phyloP scores from a whole-genome alignment of 2,329 filamentous ascomycete genomes.

The Curvularia hawaiiensis region DNA sequence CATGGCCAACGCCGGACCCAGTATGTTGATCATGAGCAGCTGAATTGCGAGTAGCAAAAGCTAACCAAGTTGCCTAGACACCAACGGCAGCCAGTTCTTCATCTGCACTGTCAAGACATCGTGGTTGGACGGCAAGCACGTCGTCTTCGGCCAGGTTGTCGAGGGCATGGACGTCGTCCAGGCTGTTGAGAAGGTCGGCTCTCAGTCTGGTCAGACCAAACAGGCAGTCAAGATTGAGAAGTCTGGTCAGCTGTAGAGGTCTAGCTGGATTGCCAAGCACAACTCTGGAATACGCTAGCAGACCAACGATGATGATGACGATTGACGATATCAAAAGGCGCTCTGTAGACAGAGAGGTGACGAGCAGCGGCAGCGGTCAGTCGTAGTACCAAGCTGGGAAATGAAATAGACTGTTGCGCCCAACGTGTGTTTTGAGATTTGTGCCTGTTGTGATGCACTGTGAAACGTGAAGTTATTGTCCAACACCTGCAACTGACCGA shows the following conservation, averaged over 20 bases:
- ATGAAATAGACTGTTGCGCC: conserved; percentile 21
- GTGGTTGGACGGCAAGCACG: conserved; percentile 78
- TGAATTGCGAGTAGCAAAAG: not conserved
- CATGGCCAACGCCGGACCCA: conserved; percentile 94
- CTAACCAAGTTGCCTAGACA: conserved; percentile 53
- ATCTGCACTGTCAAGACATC: conserved; percentile 91
- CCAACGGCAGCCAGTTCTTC: conserved; percentile 98
- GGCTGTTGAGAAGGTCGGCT: conserved; percentile 33
- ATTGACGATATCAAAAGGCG: conserved; percentile 17
- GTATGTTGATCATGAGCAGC: not conserved
- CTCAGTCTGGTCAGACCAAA: conserved; percentile 26
- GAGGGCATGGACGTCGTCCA: conserved; percentile 34
- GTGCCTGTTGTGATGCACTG: not conserved
- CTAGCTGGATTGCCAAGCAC: not conserved
- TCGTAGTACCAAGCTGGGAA: conserved; percentile 25
- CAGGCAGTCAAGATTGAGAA: conserved; percentile 32
- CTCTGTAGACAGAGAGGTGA: conserved; percentile 8
- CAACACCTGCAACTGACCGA: not conserved
- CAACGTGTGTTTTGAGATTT: not conserved
- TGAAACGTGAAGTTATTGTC: not conserved
- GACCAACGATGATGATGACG: conserved; percentile 14
- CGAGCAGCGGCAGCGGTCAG: conserved; percentile 7
- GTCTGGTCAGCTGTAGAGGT: conserved; percentile 31
- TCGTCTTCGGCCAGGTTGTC: conserved; percentile 78
- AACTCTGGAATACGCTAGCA: not conserved